A percentile compares a stretch with the other conserved stretches of the same genome.
Conservation (phyloP, 768 basidiomycete species). For the Phaffia tasmanica region DNA sequence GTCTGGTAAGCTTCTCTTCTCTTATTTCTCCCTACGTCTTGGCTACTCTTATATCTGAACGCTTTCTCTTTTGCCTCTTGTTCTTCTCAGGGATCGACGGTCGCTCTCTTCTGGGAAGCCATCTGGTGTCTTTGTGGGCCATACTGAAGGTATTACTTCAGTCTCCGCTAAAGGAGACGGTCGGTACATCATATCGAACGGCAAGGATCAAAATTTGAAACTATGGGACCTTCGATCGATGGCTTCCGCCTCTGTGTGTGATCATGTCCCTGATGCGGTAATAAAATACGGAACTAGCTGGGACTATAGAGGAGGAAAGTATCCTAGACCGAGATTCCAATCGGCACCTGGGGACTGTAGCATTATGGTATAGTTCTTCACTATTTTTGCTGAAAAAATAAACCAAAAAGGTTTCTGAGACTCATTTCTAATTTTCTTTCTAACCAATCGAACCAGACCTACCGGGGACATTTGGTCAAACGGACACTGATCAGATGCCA, state of each 20-base stretch:
- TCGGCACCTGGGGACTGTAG: constrained; percentile 83
- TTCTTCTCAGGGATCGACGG: constrained; percentile 44
- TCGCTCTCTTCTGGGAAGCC: constrained; percentile 54
- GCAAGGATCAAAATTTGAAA: constrained; percentile 65
- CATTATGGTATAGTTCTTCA: constrained; percentile 31
- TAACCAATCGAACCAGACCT: constrained; percentile 47
- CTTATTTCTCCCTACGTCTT: neutral
- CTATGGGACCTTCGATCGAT: constrained; percentile 93
- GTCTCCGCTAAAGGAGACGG: constrained; percentile 95
- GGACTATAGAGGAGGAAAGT: constrained; percentile 46
- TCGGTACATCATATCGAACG: constrained; percentile 86
- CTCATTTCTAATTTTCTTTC: neutral
- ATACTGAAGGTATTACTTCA: constrained; percentile 86
- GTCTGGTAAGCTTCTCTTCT: constrained; percentile 59
- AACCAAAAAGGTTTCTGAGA: neutral
- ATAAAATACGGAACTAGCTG: constrained; percentile 11
- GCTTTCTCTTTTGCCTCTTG: neutral
- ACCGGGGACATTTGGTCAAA: constrained; percentile 78
- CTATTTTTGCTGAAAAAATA: neutral
- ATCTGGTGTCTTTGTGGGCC: constrained; percentile 85
- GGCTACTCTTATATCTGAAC: neutral
- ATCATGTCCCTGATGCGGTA: constrained; percentile 9
- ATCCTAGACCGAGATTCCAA: constrained; percentile 50
- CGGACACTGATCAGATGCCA: constrained; percentile 90
- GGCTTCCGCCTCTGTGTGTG: constrained; percentile 46